Conservation (phyloP, 352 stramenopile species). For the Globisporangium ultimum region DNA sequence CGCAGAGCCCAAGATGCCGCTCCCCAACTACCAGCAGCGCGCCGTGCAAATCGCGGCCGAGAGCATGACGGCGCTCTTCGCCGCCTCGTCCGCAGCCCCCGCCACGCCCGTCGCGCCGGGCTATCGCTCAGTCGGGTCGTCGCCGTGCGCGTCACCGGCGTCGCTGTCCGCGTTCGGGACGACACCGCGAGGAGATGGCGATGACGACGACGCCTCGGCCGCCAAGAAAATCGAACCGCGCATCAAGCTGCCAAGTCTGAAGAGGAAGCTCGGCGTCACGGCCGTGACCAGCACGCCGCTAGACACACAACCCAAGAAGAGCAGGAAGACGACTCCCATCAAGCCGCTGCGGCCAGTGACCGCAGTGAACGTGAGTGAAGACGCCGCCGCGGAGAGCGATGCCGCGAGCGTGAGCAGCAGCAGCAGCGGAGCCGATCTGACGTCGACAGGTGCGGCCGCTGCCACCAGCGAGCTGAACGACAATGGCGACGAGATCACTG, state of each 20-base stretch:
- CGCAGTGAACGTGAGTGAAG: background rate
- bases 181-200: background rate
- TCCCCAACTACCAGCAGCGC: slow-evolving; percentile 9
- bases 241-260: too few species aligned
- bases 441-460: too few species aligned
- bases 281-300: too few species aligned
- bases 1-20: background rate
- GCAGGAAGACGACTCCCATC: background rate
- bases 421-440: background rate
- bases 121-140: background rate
- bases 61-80: slow-evolving; percentile 12
- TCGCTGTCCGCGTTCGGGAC: background rate
- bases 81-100: background rate
- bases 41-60: slow-evolving; percentile 9
- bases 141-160: background rate
- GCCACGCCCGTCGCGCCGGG: too few species aligned
- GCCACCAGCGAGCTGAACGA: too few species aligned
- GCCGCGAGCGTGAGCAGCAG: slow-evolving; percentile 12
- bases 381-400: slow-evolving; percentile 9
- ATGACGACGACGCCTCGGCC: background rate
- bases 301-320: background rate
- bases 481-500: too few species aligned
- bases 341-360: background rate
- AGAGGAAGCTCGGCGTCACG: too few species aligned
- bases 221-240: background rate